Percentiles rank a stretch among this genome's conserved stretches.
Evolutionary conservation across 2,329 filamentous ascomycete genomes (phyloP).

Genomic region (Paraphoma sp.): DNA sequence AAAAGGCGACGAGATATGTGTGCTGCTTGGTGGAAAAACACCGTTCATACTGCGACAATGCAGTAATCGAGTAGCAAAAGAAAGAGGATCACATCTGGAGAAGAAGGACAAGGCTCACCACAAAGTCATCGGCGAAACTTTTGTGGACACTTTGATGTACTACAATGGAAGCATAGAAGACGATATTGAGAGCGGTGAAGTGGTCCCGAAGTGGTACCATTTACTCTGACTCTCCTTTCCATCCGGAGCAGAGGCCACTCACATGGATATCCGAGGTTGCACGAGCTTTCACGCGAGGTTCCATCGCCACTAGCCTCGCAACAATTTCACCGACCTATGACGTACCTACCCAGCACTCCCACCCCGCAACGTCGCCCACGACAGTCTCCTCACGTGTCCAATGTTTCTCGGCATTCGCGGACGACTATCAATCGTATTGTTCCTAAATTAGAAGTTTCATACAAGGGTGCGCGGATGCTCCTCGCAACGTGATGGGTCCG

Average conservation of each 20-base stretch:
- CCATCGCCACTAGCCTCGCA: neutral
- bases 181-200: neutral
- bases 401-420: neutral
- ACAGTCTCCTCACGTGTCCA: neutral
- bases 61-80: neutral
- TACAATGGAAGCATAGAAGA: slow-evolving; percentile 8
- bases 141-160: slow-evolving; percentile 11
- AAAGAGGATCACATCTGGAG: neutral
- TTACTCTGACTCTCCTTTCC: neutral
- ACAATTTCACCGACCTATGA: neutral
- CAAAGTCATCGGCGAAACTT: slow-evolving; percentile 14
- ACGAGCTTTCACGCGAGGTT: neutral
- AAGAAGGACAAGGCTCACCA: neutral
- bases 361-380: neutral
- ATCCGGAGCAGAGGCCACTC: no score
- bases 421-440: neutral
- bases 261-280: neutral
- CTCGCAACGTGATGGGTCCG: neutral
- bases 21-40: slow-evolving; percentile 8
- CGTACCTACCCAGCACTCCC: neutral
- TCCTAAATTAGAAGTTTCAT: neutral
- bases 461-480: neutral
- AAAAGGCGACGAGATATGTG: slow-evolving; percentile 4
- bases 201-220: neutral
- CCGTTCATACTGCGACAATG: slow-evolving; percentile 8